phyloP scores from a whole-genome alignment of 1,284 basidiomycete genomes.

The Rhodotorula sp. region DNA sequence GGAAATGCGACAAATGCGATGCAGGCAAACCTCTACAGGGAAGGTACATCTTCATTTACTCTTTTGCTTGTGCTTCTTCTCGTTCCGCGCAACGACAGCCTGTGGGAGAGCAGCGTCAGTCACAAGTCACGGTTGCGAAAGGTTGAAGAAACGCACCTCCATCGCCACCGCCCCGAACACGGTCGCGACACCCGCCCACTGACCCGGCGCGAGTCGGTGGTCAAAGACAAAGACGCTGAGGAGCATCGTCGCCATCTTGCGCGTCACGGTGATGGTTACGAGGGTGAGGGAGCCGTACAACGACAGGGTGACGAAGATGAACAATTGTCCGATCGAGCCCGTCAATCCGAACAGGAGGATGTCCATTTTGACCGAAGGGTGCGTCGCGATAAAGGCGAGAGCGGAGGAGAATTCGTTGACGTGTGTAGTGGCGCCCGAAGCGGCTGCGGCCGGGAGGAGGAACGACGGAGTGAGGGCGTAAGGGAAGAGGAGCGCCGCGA shows the following conservation, averaged over 20 bases:
- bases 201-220: constrained; percentile 75
- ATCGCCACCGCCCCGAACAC: constrained; percentile 63
- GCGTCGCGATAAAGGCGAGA: constrained; percentile 69
- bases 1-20: background rate
- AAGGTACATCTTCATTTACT: background rate
- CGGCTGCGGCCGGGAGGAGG: constrained; percentile 59
- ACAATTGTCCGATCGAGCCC: constrained; percentile 90
- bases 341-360: constrained; percentile 82
- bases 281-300: constrained; percentile 93
- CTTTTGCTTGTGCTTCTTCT: constrained; percentile 23
- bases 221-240: constrained; percentile 90
- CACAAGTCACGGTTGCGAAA: accelerated
- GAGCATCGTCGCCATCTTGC: constrained; percentile 98
- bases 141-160: constrained; percentile 12
- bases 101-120: background rate
- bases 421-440: constrained; percentile 63
- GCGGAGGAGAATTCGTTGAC: constrained; percentile 67
- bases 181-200: constrained; percentile 85
- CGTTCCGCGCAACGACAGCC: constrained; percentile 20
- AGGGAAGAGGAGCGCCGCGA: constrained; percentile 41
- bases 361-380: constrained; percentile 74
- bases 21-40: too few species aligned
- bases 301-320: constrained; percentile 97
- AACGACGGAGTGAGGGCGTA: constrained; percentile 43
- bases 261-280: constrained; percentile 91